Evolutionary conservation across 1,284 basidiomycete species (phyloP).

Genomic region (Malassezia japonica): DNA sequence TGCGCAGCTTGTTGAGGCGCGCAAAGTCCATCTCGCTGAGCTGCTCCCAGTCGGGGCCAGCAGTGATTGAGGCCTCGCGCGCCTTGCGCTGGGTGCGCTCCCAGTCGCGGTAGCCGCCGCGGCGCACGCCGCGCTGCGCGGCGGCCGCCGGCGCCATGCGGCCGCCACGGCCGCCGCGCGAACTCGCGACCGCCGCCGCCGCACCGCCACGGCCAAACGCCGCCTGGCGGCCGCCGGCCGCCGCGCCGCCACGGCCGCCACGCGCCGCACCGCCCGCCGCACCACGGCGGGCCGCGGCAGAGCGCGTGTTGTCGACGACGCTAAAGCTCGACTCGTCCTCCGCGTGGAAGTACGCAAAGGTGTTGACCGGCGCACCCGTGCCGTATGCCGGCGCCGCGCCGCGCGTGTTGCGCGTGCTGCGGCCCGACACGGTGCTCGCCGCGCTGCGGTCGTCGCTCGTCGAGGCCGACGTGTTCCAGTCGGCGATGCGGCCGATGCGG

Average conservation of each 20-base stretch:
- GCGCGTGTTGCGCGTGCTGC: constrained; percentile 20
- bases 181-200: neutral
- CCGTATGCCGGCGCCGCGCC: constrained; percentile 2
- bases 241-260: constrained; percentile 30
- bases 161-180: constrained; percentile 50
- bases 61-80: constrained; percentile 86
- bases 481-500: constrained; percentile 92
- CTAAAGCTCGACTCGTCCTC: constrained; percentile 98
- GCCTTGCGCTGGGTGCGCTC: constrained; percentile 72
- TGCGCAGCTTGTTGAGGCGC: constrained; percentile 76
- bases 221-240: constrained; percentile 19
- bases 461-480: constrained; percentile 71
- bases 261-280: constrained; percentile 46
- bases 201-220: neutral
- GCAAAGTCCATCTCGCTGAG: constrained; percentile 96
- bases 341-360: constrained; percentile 96
- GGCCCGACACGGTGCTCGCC: constrained; percentile 51
- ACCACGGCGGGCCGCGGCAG: constrained; percentile 30
- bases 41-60: constrained; percentile 82
- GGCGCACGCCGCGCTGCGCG: constrained; percentile 49
- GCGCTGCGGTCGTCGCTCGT: constrained; percentile 52
- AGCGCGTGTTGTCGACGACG: constrained; percentile 70
- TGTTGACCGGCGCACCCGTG: constrained; percentile 53
- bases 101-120: constrained; percentile 84
- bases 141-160: constrained; percentile 30